Evolutionary conservation across 108 stramenopile species (phyloP), one percentile per base, ranked within the genome.

Genomic region (Licmophora abbreviata): DNA sequence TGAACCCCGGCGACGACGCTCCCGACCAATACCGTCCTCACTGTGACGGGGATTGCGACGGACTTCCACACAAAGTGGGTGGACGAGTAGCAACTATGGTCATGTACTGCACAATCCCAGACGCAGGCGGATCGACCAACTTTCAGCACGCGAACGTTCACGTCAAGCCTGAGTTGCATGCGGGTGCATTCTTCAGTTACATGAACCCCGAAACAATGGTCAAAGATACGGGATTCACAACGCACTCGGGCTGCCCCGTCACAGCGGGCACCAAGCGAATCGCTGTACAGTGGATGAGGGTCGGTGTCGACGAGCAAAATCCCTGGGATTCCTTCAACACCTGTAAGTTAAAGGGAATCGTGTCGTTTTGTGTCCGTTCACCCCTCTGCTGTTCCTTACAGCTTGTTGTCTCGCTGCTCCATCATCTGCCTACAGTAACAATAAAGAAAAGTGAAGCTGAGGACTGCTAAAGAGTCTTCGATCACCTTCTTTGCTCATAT

Each of bases 21-120:
- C 68, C 74, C 9, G 85, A 96, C 69, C 68, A 85, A 20, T 96
- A 96, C 63, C 68, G 55, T 30, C 91, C 95, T 1, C 95, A 96
- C 52, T 96, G 95, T 68, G 95, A 96, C 59, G 95, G 95, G n/a
- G 68, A 40, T 26, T 79, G 77, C 30, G 60, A 61, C 40, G 88
- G 87, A 0, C 56, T 77, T 14, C 61, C 60, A 22, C 81, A 88
- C 74, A 65, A 67, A 45, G 33, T 28, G 1, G 83, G 83, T 6
- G 83, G 85, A 0, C 59, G 94, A 29, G 85, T 95, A 22, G 92
- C 94, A 28, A 93, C 94, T 20, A 75, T 93, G 77, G 89, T 95
- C 8, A 84, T 93, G 74, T 95, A 95, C 61, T 95, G 95, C 52
- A 63, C 84, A 33, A 77, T 73, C 8, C 80, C 89, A 8, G 52